Conservation (phyloP, 768 basidiomycete genomes). For the Baorangia bicolor region DNA sequence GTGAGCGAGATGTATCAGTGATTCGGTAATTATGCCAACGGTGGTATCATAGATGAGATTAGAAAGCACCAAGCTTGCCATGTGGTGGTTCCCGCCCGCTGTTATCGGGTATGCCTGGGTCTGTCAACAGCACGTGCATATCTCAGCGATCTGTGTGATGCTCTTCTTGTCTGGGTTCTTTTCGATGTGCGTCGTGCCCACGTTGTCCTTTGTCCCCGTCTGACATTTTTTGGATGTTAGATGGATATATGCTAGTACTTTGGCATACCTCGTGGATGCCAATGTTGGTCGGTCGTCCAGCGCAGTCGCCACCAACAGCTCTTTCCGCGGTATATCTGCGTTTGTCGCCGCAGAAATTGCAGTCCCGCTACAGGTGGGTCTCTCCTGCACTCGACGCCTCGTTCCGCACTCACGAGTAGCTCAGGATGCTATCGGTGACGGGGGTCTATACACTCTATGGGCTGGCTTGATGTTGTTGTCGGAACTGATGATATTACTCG, state of each 20-base stretch:
- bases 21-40: background rate
- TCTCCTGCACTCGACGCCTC: background rate
- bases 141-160: slow-evolving; percentile 69
- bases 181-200: slow-evolving; percentile 52
- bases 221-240: slow-evolving; percentile 27
- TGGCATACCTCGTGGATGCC: slow-evolving; percentile 88
- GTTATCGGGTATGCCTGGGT: slow-evolving; percentile 79
- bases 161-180: slow-evolving; percentile 77
- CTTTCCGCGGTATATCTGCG: slow-evolving; percentile 66
- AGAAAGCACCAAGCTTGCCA: slow-evolving; percentile 57
- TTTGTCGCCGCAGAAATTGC: slow-evolving; percentile 74
- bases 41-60: slow-evolving; percentile 60
- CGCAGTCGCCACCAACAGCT: slow-evolving; percentile 74
- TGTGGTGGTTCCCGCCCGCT: slow-evolving; percentile 53
- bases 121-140: slow-evolving; percentile 57
- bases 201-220: background rate
- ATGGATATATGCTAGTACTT: slow-evolving; percentile 64
- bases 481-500: slow-evolving; percentile 56
- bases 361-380: slow-evolving; percentile 58
- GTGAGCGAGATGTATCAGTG: slow-evolving; percentile 34
- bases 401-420: background rate
- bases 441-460: slow-evolving; percentile 75
- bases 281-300: slow-evolving; percentile 79
- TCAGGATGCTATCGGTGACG: slow-evolving; percentile 74
- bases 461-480: slow-evolving; percentile 53